Conservation (phyloP, 805 yeast species). For the Yarrowia sp. region DNA sequence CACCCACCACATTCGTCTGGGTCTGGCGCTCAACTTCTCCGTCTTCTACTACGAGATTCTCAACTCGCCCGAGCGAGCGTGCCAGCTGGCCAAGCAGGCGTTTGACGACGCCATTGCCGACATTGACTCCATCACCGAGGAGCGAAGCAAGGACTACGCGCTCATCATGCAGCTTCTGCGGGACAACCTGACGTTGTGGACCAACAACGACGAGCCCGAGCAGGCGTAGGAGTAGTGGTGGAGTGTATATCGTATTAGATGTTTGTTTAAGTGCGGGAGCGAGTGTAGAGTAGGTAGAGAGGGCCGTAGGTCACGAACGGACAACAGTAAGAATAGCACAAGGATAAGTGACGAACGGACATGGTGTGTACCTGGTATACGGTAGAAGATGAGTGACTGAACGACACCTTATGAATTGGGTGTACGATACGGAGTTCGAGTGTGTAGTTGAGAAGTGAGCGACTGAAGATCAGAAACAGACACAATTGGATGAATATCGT, state of each 20-base stretch:
- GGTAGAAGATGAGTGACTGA: too few species aligned
- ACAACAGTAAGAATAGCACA: too few species aligned
- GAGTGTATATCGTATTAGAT: too few species aligned
- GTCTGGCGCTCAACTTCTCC: slow-evolving; percentile 95
- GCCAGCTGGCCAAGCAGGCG: slow-evolving; percentile 98
- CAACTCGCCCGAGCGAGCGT: slow-evolving; percentile 97
- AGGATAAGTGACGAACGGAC: too few species aligned
- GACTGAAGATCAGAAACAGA: too few species aligned
- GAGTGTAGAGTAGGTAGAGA: slow-evolving; percentile 4
- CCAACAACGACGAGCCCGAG: slow-evolving; percentile 26
- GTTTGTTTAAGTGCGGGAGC: too few species aligned
- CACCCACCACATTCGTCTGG: slow-evolving; percentile 98
- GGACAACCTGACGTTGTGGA: slow-evolving; percentile 97
- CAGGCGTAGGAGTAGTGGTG: neutral
- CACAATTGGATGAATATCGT: too few species aligned
- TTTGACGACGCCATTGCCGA: slow-evolving; percentile 99
- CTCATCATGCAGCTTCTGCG: slow-evolving; percentile 97
- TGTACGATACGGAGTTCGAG: too few species aligned
- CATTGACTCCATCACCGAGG: slow-evolving; percentile 95
- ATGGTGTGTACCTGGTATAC: too few species aligned
- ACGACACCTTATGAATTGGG: too few species aligned
- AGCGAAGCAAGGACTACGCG: slow-evolving; percentile 96
- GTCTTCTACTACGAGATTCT: slow-evolving; percentile 98
- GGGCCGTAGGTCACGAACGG: too few species aligned
- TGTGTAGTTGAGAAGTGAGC: too few species aligned